phyloP scores from a whole-genome alignment of 768 basidiomycete genomes.

The Mycena pura region DNA sequence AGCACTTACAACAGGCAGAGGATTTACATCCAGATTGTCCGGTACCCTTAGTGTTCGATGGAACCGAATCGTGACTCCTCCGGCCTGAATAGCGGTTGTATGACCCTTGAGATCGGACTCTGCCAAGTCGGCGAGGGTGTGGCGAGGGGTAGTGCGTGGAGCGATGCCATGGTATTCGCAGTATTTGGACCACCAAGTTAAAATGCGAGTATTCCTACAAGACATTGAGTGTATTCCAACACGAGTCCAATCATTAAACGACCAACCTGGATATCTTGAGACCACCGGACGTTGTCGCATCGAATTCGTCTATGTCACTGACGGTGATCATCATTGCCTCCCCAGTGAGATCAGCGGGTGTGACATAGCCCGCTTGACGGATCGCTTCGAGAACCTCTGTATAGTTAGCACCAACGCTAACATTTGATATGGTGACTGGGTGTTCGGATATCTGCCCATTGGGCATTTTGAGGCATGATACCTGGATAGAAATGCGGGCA shows the following conservation, averaged over 20 bases:
- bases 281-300: neutral
- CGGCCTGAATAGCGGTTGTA: neutral
- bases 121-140: neutral
- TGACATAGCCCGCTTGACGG: neutral
- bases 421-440: neutral
- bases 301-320: neutral
- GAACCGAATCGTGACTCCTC: slow-evolving; percentile 10
- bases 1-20: too few species aligned
- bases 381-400: neutral
- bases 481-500: too few species aligned
- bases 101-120: too few species aligned
- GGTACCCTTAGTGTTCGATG: slow-evolving; percentile 28
- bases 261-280: neutral
- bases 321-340: neutral
- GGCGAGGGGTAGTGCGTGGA: neutral
- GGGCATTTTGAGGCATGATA: too few species aligned
- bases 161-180: neutral
- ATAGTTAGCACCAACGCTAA: neutral
- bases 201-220: neutral
- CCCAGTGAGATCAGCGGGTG: neutral
- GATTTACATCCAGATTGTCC: too few species aligned
- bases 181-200: neutral
- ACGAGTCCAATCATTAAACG: neutral
- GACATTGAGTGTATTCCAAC: neutral
- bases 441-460: neutral